Conservation (phyloP, 2,329 filamentous ascomycete species). For the Madurella fahalii region DNA sequence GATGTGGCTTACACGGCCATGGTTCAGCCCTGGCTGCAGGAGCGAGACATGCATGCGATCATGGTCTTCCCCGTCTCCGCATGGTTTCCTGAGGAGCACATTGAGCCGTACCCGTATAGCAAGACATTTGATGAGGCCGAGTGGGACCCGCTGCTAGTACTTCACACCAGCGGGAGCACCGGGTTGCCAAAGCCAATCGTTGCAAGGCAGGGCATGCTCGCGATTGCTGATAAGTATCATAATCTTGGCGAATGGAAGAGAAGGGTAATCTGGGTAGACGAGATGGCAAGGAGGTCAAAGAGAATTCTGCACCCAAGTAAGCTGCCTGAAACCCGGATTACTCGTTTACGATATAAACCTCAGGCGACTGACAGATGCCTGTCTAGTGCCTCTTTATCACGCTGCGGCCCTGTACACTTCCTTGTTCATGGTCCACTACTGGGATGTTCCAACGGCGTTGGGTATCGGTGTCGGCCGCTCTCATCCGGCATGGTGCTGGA, state of each 20-base stretch:
- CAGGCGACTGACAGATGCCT: neutral
- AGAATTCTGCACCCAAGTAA: conserved; percentile 23
- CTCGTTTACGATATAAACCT: neutral
- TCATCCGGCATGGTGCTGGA: conserved; percentile 33
- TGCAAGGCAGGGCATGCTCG: conserved; percentile 36
- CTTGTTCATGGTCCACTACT: conserved; percentile 30
- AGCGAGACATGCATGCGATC: conserved; percentile 37
- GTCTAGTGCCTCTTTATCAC: conserved; percentile 38
- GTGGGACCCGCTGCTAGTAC: conserved; percentile 39
- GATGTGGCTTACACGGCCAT: conserved; percentile 28
- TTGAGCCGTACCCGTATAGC: conserved; percentile 36
- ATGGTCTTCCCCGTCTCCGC: conserved; percentile 31
- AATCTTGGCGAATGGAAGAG: conserved; percentile 22
- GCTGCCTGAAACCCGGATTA: conserved; percentile 1
- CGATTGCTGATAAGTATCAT: conserved; percentile 33
- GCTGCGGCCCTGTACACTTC: conserved; percentile 32
- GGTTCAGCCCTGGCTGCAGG: conserved; percentile 36
- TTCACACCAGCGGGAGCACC: conserved; percentile 46
- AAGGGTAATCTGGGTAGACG: conserved; percentile 10
- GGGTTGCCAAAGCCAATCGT: conserved; percentile 46
- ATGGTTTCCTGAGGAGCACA: conserved; percentile 36
- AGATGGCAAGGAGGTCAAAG: conserved; percentile 16
- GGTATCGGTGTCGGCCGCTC: conserved; percentile 32
- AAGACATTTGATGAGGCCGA: conserved; percentile 40
- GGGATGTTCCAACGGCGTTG: conserved; percentile 28